A percentile compares a stretch with the other conserved stretches of the same genome.
Evolutionary conservation across 169 alveolate genomes (phyloP).

Genomic region (Amoebophrya sp.): DNA sequence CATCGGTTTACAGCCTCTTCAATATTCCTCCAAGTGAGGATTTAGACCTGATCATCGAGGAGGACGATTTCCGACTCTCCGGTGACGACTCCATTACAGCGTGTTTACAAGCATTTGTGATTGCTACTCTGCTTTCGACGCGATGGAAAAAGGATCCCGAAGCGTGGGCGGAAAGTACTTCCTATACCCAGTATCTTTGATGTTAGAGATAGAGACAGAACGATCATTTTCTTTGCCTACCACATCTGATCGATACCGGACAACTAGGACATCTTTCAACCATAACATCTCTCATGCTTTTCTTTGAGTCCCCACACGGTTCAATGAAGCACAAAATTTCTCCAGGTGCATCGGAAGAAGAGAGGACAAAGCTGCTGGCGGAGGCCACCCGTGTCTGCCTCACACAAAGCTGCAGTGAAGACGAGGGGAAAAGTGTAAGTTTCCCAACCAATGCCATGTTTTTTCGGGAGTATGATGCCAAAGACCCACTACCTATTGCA

Average conservation of each 20-base stretch:
- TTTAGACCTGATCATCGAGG: not conserved
- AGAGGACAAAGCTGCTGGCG: not conserved
- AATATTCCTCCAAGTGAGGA: not conserved
- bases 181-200: not conserved
- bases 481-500: not conserved
- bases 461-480: not conserved
- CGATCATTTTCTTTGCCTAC: too few species aligned
- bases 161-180: not conserved
- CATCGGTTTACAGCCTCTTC: not conserved
- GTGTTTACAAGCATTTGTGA: not conserved
- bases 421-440: too few species aligned
- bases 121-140: not conserved
- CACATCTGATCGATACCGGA: too few species aligned
- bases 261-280: too few species aligned
- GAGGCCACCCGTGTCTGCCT: too few species aligned
- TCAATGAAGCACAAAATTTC: not conserved
- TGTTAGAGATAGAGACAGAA: too few species aligned
- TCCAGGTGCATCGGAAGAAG: not conserved
- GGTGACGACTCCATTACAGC: not conserved
- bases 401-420: too few species aligned
- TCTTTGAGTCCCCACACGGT: too few species aligned
- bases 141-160: not conserved
- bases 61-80: not conserved
- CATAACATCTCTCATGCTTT: too few species aligned
- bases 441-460: too few species aligned